Percentiles rank a stretch among this genome's conserved stretches.
phyloP scores from a whole-genome alignment of 2,329 filamentous ascomycete species.

The Curvularia spicifera region DNA sequence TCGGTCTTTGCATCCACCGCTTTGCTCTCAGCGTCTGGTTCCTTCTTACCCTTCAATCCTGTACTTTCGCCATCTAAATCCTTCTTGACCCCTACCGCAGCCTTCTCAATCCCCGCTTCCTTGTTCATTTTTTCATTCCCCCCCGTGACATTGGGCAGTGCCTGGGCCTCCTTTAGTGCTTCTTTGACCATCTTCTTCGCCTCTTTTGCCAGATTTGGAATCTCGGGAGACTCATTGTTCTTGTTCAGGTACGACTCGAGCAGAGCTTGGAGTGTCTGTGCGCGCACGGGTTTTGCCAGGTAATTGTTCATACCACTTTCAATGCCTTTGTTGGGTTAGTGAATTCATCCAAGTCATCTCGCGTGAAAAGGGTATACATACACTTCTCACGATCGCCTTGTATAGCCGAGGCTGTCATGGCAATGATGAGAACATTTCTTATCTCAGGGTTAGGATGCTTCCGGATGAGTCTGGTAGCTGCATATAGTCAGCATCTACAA shows the following conservation, averaged over 20 bases:
- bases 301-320: slow-evolving; percentile 98
- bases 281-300: slow-evolving; percentile 91
- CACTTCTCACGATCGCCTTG: slow-evolving; percentile 87
- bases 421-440: slow-evolving; percentile 86
- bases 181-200: slow-evolving; percentile 53
- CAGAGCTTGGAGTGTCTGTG: slow-evolving; percentile 84
- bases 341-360: neutral
- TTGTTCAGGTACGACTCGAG: slow-evolving; percentile 71
- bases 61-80: neutral
- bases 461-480: slow-evolving; percentile 79
- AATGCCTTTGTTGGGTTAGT: slow-evolving; percentile 61
- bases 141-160: slow-evolving; percentile 2
- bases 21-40: slow-evolving; percentile 3
- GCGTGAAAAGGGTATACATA: neutral
- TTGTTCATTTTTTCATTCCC: slow-evolving; percentile 5
- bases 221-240: slow-evolving; percentile 44
- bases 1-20: slow-evolving; percentile 11
- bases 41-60: neutral
- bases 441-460: slow-evolving; percentile 78
- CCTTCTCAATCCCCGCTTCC: slow-evolving; percentile 1
- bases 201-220: slow-evolving; percentile 55
- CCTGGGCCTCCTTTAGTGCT: slow-evolving; percentile 32
- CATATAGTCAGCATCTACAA: slow-evolving; percentile 18
- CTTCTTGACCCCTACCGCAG: slow-evolving; percentile 8
- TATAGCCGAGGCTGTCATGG: slow-evolving; percentile 95